Percentiles rank a stretch among this genome's conserved stretches.
Evolutionary conservation across 257 asterid genomes (phyloP).

Genomic region (Nicotiana tabacum): DNA sequence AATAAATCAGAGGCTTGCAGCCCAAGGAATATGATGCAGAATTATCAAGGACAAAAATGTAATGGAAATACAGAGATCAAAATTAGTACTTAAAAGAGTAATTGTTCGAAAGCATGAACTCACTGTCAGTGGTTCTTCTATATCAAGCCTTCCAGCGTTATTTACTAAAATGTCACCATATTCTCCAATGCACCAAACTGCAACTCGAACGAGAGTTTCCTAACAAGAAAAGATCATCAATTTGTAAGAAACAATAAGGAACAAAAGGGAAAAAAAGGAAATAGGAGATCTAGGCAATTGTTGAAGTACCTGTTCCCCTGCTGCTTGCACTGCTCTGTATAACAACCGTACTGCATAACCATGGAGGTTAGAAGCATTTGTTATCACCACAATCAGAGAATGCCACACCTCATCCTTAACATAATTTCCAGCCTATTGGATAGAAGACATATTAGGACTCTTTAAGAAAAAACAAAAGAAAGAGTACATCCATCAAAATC

Average conservation of each 20-base stretch:
- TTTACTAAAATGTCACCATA: constrained; percentile 85
- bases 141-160: constrained; percentile 64
- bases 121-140: constrained; percentile 77
- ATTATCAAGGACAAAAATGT: background rate
- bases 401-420: constrained; percentile 99
- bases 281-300: background rate
- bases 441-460: constrained; percentile 14
- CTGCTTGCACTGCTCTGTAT: constrained; percentile 63
- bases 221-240: constrained; percentile 23
- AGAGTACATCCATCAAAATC: background rate
- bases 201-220: constrained; percentile 96
- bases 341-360: constrained; percentile 84
- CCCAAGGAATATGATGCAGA: background rate
- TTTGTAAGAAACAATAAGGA: constrained; percentile 6
- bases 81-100: background rate
- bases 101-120: constrained; percentile 32
- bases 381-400: constrained; percentile 78
- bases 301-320: constrained; percentile 69
- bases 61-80: background rate
- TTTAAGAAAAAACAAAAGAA: background rate
- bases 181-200: constrained; percentile 99
- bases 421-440: constrained; percentile 76
- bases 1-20: background rate
- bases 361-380: constrained; percentile 89
- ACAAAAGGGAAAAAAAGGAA: background rate